Base-by-base conservation (phyloP, 2,329 filamentous ascomycete genomes). In the Ophiognomonia clavigignenti-juglandacearum region DNA sequence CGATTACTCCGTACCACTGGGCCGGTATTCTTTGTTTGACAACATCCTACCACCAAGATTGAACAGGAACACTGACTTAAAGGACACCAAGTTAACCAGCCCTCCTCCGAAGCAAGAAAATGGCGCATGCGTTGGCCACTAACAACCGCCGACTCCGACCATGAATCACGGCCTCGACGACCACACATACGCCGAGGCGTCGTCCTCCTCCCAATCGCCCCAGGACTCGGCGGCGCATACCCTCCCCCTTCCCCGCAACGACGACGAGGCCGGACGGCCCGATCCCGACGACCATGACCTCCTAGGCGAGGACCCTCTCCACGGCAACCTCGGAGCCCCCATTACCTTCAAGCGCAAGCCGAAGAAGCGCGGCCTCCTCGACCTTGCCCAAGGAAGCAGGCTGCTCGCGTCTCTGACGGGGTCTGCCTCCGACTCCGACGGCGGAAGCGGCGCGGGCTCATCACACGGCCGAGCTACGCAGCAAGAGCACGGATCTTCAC, bases 311-410 rank as follows among this genome's bases (percentile, higher is more conserved):
- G 80, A 85, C 60, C 78, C 81, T 18, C 64, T 83, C 48, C 68
- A 71, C 45, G 65, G 70, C 42, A 67, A 71, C 36, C 59, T 77
- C 27, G 65, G 68, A 45, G 71, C 77, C 39, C 70, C 74, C 23
- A 66, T 86, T 44, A 85, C 84, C 27, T 89, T 88, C 69, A 88
- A 88, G 70, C 82, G 85, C 59, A 84, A 80, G 54, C 75, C 80
- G 56, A 84, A 74, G 50, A 66, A 71, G 36, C 68, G 68, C 23
- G 67, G 67, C 42, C 60, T 69, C 44, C 24, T 49, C 18, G 49
- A 43, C 23, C 67, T 73, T 47, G 72, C 75, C 1, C 66, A 66
- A 24, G 68, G 75, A 5, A 64, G 65, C 26, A 70, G 75, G 23
- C 61, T 80, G 50, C 57, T 80, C 48, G 73, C 72, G n/a, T 66